Evolutionary conservation across 371 early-diverging fungal species (phyloP).

Genomic region (Mucor racemosus): DNA sequence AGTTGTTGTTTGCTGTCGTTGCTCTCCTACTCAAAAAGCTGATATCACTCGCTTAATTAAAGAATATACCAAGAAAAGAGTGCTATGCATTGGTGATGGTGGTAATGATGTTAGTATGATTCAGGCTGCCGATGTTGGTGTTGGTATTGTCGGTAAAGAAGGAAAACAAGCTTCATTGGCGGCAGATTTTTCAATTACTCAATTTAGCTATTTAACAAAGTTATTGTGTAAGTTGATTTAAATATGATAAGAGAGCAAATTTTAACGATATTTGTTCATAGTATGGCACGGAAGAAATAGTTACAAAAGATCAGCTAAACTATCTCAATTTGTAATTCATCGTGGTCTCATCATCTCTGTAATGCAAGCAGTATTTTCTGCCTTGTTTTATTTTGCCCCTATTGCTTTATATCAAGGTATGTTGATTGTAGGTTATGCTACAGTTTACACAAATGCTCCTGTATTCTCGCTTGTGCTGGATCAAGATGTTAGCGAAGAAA

Average conservation of each 20-base stretch:
- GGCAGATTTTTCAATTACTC: constrained; percentile 95
- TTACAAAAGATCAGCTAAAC: constrained; percentile 93
- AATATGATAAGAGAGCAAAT: not conserved
- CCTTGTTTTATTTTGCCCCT: constrained; percentile 98
- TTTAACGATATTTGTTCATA: constrained; percentile 14
- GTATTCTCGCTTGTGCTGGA: constrained; percentile 96
- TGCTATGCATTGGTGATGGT: constrained; percentile 98
- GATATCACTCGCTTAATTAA: constrained; percentile 91
- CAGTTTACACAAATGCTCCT: constrained; percentile 97
- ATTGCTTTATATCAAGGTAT: constrained; percentile 94
- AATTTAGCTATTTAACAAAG: constrained; percentile 89
- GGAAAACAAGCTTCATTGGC: constrained; percentile 98
- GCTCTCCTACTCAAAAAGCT: constrained; percentile 99
- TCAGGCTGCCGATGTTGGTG: constrained; percentile 94
- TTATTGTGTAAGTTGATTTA: constrained; percentile 64
- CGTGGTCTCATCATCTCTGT: constrained; percentile 97
- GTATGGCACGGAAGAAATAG: constrained; percentile 99
- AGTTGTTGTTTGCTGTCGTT: constrained; percentile 97
- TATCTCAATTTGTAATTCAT: constrained; percentile 99
- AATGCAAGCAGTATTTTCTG: constrained; percentile 99
- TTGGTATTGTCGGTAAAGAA: constrained; percentile 99
- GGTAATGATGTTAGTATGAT: constrained; percentile 99
- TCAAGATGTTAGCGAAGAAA: constrained; percentile 90
- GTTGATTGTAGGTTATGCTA: constrained; percentile 84
- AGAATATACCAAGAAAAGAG: constrained; percentile 74